Conservation (phyloP, 805 yeast species). For the Candida sakaeoensis region DNA sequence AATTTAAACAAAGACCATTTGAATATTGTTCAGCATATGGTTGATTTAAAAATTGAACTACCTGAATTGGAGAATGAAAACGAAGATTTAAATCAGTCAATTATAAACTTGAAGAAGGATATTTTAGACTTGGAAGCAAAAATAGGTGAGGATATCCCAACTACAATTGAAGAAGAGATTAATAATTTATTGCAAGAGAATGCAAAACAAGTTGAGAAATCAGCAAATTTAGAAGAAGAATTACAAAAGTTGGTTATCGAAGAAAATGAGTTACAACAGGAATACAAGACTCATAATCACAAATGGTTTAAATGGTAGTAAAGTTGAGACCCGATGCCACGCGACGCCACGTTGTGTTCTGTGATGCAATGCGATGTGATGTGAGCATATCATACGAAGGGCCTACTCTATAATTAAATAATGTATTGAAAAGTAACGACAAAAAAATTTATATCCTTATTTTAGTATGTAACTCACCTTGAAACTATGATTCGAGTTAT, state of each 20-base stretch:
- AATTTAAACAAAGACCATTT: slow-evolving; percentile 78
- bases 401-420: too few species aligned
- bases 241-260: slow-evolving; percentile 23
- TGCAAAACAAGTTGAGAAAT: slow-evolving; percentile 36
- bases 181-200: slow-evolving; percentile 32
- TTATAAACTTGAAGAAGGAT: slow-evolving; percentile 27
- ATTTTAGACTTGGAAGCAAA: slow-evolving; percentile 43
- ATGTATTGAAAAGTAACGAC: too few species aligned
- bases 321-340: too few species aligned
- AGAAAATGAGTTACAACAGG: slow-evolving; percentile 21
- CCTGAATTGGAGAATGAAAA: slow-evolving; percentile 79
- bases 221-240: slow-evolving; percentile 37
- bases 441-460: too few species aligned
- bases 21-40: slow-evolving; percentile 82
- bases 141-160: slow-evolving; percentile 23
- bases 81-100: slow-evolving; percentile 48
- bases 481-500: too few species aligned
- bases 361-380: too few species aligned
- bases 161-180: slow-evolving; percentile 33
- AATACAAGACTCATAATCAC: slow-evolving; percentile 17
- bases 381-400: too few species aligned
- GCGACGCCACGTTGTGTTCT: too few species aligned
- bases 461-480: too few species aligned
- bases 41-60: slow-evolving; percentile 67
- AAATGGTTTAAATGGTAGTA: slow-evolving; percentile 26